Evolutionary conservation across 306 rosid species (phyloP).

Genomic region (Cucurbita maxima): DNA sequence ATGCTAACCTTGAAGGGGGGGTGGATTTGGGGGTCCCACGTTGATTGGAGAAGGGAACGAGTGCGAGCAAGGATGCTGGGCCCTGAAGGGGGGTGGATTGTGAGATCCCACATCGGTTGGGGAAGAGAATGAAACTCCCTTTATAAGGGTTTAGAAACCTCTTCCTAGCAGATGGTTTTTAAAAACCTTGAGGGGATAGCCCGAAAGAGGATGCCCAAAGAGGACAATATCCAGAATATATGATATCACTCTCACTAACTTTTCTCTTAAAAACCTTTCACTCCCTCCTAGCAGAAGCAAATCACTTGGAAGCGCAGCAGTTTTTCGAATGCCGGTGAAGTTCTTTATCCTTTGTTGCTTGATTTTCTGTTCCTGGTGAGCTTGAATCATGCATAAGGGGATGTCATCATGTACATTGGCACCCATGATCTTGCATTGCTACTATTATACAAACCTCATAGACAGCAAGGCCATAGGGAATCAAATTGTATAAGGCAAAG

Average conservation of each 20-base stretch:
- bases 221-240: too few species aligned
- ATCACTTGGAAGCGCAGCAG: neutral
- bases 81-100: too few species aligned
- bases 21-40: too few species aligned
- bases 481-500: conserved; percentile 7
- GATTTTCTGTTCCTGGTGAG: neutral
- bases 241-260: neutral
- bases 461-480: neutral
- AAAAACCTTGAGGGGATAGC: too few species aligned
- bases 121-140: too few species aligned
- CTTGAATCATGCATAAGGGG: neutral
- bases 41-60: too few species aligned
- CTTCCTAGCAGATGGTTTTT: too few species aligned
- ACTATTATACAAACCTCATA: conserved; percentile 1
- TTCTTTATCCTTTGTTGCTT: neutral
- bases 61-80: too few species aligned
- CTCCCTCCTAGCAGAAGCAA: neutral
- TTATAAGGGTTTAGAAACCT: too few species aligned
- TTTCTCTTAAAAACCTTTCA: neutral
- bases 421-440: conserved; percentile 1
- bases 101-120: too few species aligned
- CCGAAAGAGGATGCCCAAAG: too few species aligned
- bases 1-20: too few species aligned
- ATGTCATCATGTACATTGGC: neutral
- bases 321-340: neutral